Base-by-base conservation (phyloP, 2,329 filamentous ascomycete genomes). In the Alternaria hordeiaustralica region DNA sequence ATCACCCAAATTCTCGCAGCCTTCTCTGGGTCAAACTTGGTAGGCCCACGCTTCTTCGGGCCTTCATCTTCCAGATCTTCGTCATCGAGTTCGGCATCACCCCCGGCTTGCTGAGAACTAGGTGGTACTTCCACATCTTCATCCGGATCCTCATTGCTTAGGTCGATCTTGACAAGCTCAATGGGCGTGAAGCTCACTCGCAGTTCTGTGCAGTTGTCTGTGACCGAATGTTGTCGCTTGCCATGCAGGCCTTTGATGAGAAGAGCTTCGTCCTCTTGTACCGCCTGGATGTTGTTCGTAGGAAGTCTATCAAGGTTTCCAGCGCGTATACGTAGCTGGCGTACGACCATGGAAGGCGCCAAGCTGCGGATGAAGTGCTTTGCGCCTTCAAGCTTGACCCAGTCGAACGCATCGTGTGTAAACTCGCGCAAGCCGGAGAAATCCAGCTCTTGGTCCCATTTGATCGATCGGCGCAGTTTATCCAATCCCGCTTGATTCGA, bases 321-420 rank as follows among this genome's bases (percentile, higher is more conserved):
- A 3, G 75, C 80, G 47, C 79, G 74, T 64, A 84, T 63, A 13
- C 83, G 78, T 33, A 85, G 83, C 64, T 87, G 89, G 64, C 87
- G 87, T 13, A 89, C 84, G 3, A 98, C 83, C 2, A 98, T 81
- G 8, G 90, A 89, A 11, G 93, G 92, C 0, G 93, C 91, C 11
- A 98, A 82, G 26, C 92, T 90, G 13, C 90, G 88, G 26, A 97
- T 89, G 64, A 97, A 92, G 74, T 97, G 97, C 73, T 91, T 87
- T 15, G 94, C 94, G 0, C 94, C 95, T 55, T 86, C 86, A 26
- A 89, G 87, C 71, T 89, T 91, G 5, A 87, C 88, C 96, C 96
- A 99, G 63, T 94, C 93, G 69, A 99, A 96, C 0, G 90, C 90
- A 66, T 96, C 90, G 1, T 87, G 86, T 0, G 90, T 87, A 76